These are phyloP conservation scores for Dryas octopetala DNA, from an alignment of 306 rosid genomes.

Conservation along the genomic window DNA sequence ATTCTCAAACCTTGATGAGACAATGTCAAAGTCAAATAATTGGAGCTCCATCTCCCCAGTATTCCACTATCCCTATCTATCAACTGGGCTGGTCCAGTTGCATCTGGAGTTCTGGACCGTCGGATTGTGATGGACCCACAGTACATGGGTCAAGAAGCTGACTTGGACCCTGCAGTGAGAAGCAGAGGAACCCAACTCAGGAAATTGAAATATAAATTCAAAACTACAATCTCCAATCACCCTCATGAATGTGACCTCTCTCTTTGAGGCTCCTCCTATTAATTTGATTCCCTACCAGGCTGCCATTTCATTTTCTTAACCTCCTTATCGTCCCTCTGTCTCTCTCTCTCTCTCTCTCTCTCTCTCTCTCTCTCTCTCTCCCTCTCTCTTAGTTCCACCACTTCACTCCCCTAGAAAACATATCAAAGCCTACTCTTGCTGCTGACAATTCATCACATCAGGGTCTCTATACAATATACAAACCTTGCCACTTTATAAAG, in stretches of 20 bases:
- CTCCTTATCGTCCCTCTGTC: conserved; percentile 26
- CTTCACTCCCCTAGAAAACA: conserved; percentile 35
- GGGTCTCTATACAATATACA: background rate
- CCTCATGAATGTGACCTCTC: conserved; percentile 40
- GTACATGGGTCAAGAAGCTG: conserved; percentile 34
- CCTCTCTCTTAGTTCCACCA: conserved; percentile 20
- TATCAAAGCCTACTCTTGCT: conserved; percentile 17
- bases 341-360: conserved; percentile 15
- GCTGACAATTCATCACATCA: conserved; percentile 34
- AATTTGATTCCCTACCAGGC: conserved; percentile 72
- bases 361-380: conserved; percentile 6
- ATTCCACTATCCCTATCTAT: conserved; percentile 29
- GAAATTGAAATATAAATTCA: conserved; percentile 36
- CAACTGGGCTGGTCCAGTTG: conserved; percentile 13
- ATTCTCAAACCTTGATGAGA: conserved; percentile 27
- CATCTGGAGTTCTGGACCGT: conserved; percentile 35
- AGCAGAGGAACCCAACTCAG: conserved; percentile 21
- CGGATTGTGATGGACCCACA: conserved; percentile 20
- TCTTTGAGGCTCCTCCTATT: conserved; percentile 52
- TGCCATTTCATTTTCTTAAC: conserved; percentile 63
- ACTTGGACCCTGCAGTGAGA: conserved; percentile 43
- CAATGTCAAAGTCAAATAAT: conserved; percentile 38
- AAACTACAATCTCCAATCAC: conserved; percentile 37
- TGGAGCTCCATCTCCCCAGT: conserved; percentile 3
- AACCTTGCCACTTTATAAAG: conserved; percentile 19